Conservation (phyloP, 164 flowering plant genomes). For the Buxus sempervirens region DNA sequence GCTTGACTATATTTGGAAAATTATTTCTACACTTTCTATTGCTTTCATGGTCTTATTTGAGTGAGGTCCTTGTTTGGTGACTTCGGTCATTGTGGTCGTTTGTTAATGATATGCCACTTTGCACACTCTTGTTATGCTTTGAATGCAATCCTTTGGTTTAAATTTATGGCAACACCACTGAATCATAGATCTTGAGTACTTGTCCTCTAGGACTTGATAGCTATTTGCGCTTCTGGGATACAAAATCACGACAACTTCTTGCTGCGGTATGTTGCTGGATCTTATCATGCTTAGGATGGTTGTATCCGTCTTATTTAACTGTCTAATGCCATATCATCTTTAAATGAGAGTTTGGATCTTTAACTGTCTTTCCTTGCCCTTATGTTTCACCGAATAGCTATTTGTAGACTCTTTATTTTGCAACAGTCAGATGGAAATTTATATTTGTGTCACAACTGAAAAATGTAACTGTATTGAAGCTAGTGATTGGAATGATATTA, state of each 20-base stretch:
- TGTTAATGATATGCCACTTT: background rate
- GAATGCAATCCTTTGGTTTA: background rate
- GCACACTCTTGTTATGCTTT: background rate
- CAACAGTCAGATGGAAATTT: too few species aligned
- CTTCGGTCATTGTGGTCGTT: background rate
- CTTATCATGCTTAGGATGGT: conserved; percentile 4
- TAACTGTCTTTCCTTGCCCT: too few species aligned
- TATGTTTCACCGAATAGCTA: too few species aligned
- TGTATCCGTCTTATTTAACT: too few species aligned
- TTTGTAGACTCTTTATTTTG: too few species aligned
- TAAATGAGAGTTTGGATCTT: too few species aligned
- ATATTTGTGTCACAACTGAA: too few species aligned
- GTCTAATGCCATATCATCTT: too few species aligned
- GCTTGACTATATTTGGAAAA: background rate
- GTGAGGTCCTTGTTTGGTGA: background rate
- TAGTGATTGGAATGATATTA: too few species aligned
- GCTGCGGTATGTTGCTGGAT: conserved; percentile 57
- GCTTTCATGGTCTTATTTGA: background rate
- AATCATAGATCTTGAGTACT: conserved; percentile 10
- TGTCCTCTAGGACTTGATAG: conserved; percentile 68
- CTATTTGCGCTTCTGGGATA: conserved; percentile 87
- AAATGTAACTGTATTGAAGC: too few species aligned
- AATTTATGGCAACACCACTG: background rate
- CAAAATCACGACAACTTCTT: conserved; percentile 71
- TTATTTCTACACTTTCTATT: background rate